Conservation (phyloP, 179 eudicot genomes). For the Beta corolliflora region DNA sequence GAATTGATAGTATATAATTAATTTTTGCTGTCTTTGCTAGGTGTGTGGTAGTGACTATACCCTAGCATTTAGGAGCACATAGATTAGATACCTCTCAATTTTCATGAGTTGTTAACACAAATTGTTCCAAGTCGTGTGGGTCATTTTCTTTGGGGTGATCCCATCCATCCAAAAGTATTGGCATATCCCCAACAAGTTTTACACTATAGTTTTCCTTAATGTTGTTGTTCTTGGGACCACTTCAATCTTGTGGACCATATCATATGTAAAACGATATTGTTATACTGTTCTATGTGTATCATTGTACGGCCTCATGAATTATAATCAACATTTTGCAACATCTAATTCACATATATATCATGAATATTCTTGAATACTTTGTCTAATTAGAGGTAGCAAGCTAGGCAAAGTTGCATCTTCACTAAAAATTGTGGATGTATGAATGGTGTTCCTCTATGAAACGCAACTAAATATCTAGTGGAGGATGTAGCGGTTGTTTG, state of each 20-base stretch:
- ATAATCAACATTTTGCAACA: not conserved
- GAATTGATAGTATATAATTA: not conserved
- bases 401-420: too few species aligned
- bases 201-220: not conserved
- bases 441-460: too few species aligned
- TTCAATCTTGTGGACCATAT: slow-evolving; percentile 11
- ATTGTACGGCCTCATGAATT: slow-evolving; percentile 2
- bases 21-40: not conserved
- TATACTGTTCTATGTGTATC: not conserved
- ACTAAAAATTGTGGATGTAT: too few species aligned
- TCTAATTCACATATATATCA: not conserved
- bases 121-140: slow-evolving; percentile 5
- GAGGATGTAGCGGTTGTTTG: too few species aligned
- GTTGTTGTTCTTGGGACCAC: not conserved
- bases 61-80: slow-evolving; percentile 22
- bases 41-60: slow-evolving; percentile 24
- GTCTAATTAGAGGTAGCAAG: not conserved
- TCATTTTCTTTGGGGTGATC: slow-evolving; percentile 13
- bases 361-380: slow-evolving; percentile 11
- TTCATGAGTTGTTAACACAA: not conserved
- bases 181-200: slow-evolving; percentile 6
- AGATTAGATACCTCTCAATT: not conserved
- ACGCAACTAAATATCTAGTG: too few species aligned
- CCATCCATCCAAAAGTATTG: slow-evolving; percentile 9
- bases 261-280: not conserved